phyloP scores from a whole-genome alignment of 139 green algal species.

The Tetraselmis chui region DNA sequence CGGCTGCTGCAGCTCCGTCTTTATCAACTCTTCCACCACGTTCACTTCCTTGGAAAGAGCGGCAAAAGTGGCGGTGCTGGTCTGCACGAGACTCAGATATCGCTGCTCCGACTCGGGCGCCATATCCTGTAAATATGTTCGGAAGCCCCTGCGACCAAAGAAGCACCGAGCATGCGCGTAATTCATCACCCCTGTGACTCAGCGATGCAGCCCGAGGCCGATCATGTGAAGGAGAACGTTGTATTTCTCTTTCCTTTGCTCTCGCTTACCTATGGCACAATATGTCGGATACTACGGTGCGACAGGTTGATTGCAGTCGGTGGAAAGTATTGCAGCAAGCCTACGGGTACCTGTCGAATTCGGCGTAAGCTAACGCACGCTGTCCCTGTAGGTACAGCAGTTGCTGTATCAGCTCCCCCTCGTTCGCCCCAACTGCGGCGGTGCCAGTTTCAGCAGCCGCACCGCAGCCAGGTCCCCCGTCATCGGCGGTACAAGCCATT shows the following conservation, averaged over 20 bases:
- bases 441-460: too few relatives aligned
- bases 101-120: not conserved
- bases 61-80: not conserved
- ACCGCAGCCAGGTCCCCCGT: too few relatives aligned
- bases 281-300: too few relatives aligned
- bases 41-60: not conserved
- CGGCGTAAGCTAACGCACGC: not conserved
- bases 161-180: not conserved
- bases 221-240: not conserved
- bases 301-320: too few relatives aligned
- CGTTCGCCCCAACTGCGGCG: too few relatives aligned
- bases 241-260: not conserved
- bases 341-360: not conserved
- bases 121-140: not conserved
- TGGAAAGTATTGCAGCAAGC: not conserved
- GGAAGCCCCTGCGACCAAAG: not conserved
- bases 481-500: too few relatives aligned
- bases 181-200: not conserved
- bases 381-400: not conserved
- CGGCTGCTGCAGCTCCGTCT: not conserved
- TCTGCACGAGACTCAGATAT: not conserved
- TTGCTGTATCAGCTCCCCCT: not conserved
- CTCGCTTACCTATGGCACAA: too few relatives aligned
- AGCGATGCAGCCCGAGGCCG: not conserved
- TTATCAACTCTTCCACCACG: not conserved